Evolutionary conservation across 371 early-diverging fungal species (phyloP).

Genomic region (Catenaria anguillulae): DNA sequence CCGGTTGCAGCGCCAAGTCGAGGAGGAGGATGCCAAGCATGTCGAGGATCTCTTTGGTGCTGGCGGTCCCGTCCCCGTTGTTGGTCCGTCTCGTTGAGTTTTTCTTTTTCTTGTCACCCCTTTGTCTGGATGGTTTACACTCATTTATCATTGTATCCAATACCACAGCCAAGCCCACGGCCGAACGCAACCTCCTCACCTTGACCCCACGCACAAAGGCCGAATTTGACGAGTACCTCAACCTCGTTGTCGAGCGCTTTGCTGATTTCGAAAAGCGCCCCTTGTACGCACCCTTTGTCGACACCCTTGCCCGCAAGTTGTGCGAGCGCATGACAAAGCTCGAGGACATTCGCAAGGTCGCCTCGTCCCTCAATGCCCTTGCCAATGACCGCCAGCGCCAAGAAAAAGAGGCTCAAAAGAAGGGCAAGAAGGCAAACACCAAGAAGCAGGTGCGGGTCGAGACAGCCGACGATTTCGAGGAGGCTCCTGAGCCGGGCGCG

Average conservation of each 20-base stretch:
- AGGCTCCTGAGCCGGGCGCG: no score
- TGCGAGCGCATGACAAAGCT: neutral
- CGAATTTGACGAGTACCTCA: slow-evolving; percentile 1
- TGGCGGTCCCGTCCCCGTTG: no score
- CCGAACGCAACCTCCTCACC: neutral
- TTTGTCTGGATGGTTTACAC: neutral
- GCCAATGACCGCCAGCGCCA: slow-evolving; percentile 7
- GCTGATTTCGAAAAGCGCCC: neutral
- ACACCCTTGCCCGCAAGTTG: neutral
- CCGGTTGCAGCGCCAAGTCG: neutral
- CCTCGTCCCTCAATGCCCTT: slow-evolving; percentile 2
- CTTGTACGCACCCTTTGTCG: neutral
- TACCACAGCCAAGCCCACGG: neutral
- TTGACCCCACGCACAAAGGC: neutral
- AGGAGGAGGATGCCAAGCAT: neutral
- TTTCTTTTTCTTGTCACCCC: neutral
- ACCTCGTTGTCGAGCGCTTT: neutral
- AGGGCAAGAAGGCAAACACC: neutral
- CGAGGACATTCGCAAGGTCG: slow-evolving; percentile 1
- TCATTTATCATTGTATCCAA: neutral
- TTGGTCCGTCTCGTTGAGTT: neutral
- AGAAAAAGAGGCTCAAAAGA: slow-evolving; percentile 6
- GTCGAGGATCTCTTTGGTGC: neutral
- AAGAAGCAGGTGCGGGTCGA: slow-evolving; percentile 9
- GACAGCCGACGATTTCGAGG: neutral